Evolutionary conservation across 1,284 basidiomycete species (phyloP).

Genomic region (Prillingera fragicola): DNA sequence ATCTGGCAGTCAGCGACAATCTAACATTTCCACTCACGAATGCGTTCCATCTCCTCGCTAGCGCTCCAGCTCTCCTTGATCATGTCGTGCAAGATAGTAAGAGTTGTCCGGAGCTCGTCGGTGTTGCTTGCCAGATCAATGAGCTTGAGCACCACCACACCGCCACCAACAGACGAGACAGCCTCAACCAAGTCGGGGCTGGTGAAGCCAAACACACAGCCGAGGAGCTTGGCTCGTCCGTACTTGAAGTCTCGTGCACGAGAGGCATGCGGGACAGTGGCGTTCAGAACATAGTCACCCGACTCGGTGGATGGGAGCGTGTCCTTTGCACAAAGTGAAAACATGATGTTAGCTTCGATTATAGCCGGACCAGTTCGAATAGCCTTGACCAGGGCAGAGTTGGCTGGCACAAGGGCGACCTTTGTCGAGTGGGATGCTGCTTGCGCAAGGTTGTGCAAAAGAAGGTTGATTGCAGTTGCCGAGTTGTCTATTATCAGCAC

Average conservation of each 20-base stretch:
- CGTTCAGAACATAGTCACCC: constrained; percentile 28
- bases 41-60: constrained; percentile 81
- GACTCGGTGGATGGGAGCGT: constrained; percentile 7
- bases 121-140: constrained; percentile 71
- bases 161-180: constrained; percentile 78
- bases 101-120: constrained; percentile 65
- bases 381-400: constrained; percentile 42
- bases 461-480: constrained; percentile 47
- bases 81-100: constrained; percentile 69
- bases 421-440: constrained; percentile 29
- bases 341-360: constrained; percentile 40
- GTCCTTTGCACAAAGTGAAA: constrained; percentile 41
- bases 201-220: constrained; percentile 60
- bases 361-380: constrained; percentile 42
- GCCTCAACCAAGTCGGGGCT: constrained; percentile 66
- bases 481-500: constrained; percentile 37
- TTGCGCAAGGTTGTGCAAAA: constrained; percentile 37
- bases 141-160: constrained; percentile 65
- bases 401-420: constrained; percentile 31
- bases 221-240: constrained; percentile 48
- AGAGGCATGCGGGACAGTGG: constrained; percentile 34
- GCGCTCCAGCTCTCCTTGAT: constrained; percentile 82
- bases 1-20: constrained; percentile 50
- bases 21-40: constrained; percentile 57
- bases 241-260: constrained; percentile 31